These are phyloP conservation scores for Chaetomium sp. DNA, from an alignment of 2,329 filamentous ascomycete genomes.

Conservation along the genomic window DNA sequence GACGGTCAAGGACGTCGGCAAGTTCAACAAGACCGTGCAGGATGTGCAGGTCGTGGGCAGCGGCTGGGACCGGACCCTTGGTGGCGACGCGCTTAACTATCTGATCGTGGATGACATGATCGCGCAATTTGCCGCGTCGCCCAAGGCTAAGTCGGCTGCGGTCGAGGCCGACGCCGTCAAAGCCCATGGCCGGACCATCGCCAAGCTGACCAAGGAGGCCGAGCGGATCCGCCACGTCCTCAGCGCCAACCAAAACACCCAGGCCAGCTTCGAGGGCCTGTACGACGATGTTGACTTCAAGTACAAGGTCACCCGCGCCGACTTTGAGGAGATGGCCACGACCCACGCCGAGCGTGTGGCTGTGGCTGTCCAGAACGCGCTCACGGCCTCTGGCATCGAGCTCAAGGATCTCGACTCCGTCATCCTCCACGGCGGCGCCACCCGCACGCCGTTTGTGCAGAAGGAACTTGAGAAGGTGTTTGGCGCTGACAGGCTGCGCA, in stretches of 20 bases:
- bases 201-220: conserved; percentile 89
- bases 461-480: conserved; percentile 73
- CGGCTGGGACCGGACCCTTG: conserved; percentile 84
- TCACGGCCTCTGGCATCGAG: conserved; percentile 65
- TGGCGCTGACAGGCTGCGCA: conserved; percentile 73
- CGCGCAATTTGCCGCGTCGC: conserved; percentile 65
- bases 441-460: conserved; percentile 90
- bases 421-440: conserved; percentile 86
- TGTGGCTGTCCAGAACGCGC: conserved; percentile 63
- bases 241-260: conserved; percentile 83
- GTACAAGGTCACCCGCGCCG: conserved; percentile 74
- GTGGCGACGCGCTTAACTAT: conserved; percentile 82
- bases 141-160: conserved; percentile 58
- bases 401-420: conserved; percentile 77
- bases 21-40: conserved; percentile 93
- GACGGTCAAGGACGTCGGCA: conserved; percentile 83
- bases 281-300: conserved; percentile 90
- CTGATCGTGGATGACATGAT: conserved; percentile 88
- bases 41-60: conserved; percentile 84
- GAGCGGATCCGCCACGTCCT: conserved; percentile 81
- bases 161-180: conserved; percentile 59
- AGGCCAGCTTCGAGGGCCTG: conserved; percentile 76
- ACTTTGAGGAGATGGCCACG: conserved; percentile 74
- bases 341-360: conserved; percentile 62
- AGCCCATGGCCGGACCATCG: conserved; percentile 73